Evolutionary conservation across 2,329 filamentous ascomycete species (phyloP).

Genomic region (Pyrenochaeta sp.): DNA sequence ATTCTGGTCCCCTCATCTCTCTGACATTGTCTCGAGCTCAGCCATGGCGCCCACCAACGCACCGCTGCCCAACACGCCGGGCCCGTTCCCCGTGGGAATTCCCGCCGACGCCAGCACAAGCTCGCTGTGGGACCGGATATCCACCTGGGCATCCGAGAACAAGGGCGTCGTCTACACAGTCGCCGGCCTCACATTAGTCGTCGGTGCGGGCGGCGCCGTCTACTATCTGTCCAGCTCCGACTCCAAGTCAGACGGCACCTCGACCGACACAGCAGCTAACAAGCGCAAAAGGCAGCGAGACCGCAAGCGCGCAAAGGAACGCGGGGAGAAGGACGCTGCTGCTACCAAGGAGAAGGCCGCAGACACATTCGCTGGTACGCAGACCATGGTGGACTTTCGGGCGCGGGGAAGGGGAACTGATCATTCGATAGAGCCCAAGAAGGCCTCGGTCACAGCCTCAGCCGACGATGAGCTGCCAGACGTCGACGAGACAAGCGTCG

Average conservation of each 20-base stretch:
- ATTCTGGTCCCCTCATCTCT: slow-evolving; percentile 8
- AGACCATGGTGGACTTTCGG: no score
- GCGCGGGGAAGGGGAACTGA: no score
- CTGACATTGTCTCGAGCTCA: slow-evolving; percentile 8
- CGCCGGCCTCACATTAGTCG: slow-evolving; percentile 89
- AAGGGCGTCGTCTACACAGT: slow-evolving; percentile 96
- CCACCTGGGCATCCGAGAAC: slow-evolving; percentile 92
- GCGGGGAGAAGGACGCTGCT: slow-evolving; percentile 58
- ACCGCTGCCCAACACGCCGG: slow-evolving; percentile 40
- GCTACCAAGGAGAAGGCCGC: slow-evolving; percentile 41
- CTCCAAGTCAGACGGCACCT: slow-evolving; percentile 53
- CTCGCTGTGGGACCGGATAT: slow-evolving; percentile 87
- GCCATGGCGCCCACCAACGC: slow-evolving; percentile 41
- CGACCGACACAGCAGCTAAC: slow-evolving; percentile 36
- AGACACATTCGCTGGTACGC: slow-evolving; percentile 44
- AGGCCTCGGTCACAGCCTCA: slow-evolving; percentile 46
- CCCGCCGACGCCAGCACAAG: slow-evolving; percentile 60
- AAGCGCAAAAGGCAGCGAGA: slow-evolving; percentile 90
- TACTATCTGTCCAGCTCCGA: slow-evolving; percentile 76
- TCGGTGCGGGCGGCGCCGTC: slow-evolving; percentile 87
- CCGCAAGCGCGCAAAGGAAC: slow-evolving; percentile 85
- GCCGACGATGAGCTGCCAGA: slow-evolving; percentile 57
- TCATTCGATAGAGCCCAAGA: slow-evolving; percentile 37
- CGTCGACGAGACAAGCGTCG: slow-evolving; percentile 57
- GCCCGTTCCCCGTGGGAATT: slow-evolving; percentile 45